Base-by-base conservation (phyloP, 1,139 yeast species). In the Blastobotrys elegans region DNA sequence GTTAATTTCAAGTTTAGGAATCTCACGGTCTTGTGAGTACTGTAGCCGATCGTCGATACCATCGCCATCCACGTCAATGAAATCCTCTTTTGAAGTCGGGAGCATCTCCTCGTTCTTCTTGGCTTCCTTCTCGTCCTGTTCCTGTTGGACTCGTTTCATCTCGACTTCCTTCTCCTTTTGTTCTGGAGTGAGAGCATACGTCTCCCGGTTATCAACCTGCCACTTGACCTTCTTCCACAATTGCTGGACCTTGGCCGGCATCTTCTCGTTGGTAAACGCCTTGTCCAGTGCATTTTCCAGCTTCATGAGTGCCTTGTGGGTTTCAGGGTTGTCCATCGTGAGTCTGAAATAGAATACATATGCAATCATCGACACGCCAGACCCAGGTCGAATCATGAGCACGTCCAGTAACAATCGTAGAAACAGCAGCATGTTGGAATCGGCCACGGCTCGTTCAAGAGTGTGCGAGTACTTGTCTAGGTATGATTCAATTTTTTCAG, bases 291-390 rank as follows among this genome's bases (percentile, higher is more conserved):
- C 70, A 32, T 78, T 77, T 61, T 82, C 89, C 61, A 84, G 68
- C 41, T 75, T 71, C 63, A 80, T 77, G 59, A 88, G 71, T 34
- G 81, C 79, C 54, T 79, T 74, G 66, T 83, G 77, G 48, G 89
- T 82, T 24, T 80, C 74, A 13, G 89, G 80, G 60, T 80, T 82
- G 61, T 86, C 94, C 58, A 75, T 80, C 65, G 95, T 79, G 52
- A 85, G 67, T 66, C 87, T 82, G 63, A 84, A 74, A 67, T 89
- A 88, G 29, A 82, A 54, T 10, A 75, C 63, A 64, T 81, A 87
- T 31, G 76, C 66, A 16, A 76, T 51, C 37, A 86, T 68, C 1
- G 83, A 76, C 43, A 80, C 59, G 69, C 85, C 75, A n/a, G 92
- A 83, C 56, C 82, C 82, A 51, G 70, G 72, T 62, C 82, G 75